Conservation (phyloP, 2,329 filamentous ascomycete genomes). For the Beauveria varroae region DNA sequence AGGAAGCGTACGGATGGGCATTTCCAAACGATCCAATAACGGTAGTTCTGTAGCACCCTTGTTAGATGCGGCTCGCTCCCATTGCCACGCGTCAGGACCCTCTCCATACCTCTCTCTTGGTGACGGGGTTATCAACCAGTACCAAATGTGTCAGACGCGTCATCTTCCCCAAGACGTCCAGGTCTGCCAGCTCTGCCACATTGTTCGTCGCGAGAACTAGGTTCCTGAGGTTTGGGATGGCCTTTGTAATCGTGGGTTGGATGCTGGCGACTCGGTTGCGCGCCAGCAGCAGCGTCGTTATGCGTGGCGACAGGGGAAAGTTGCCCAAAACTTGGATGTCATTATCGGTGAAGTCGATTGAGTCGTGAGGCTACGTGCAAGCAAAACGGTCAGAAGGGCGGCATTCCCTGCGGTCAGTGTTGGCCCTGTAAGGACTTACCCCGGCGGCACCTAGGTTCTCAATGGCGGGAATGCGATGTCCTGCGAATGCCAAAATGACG, state of each 20-base stretch:
- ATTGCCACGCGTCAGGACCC: background rate
- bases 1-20: conserved; percentile 81
- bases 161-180: conserved; percentile 71
- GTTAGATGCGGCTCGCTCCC: background rate
- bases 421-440: conserved; percentile 45
- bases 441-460: conserved; percentile 95
- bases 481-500: conserved; percentile 54
- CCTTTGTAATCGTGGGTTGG: conserved; percentile 64
- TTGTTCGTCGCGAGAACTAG: conserved; percentile 80
- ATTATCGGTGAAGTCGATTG: conserved; percentile 98
- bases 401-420: background rate
- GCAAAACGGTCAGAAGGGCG: conserved; percentile 7
- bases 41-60: conserved; percentile 64
- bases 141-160: conserved; percentile 69
- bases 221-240: conserved; percentile 74
- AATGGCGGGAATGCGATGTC: conserved; percentile 94
- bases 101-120: conserved; percentile 76
- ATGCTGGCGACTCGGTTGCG: conserved; percentile 82
- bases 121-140: conserved; percentile 80
- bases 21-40: conserved; percentile 84
- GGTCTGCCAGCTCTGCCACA: conserved; percentile 73
- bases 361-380: conserved; percentile 72
- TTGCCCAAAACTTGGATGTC: conserved; percentile 85
- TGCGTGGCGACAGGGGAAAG: conserved; percentile 83
- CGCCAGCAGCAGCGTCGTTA: conserved; percentile 81